Base-by-base conservation (phyloP, 2,329 filamentous ascomycete species). In the Tothia fuscella region DNA sequence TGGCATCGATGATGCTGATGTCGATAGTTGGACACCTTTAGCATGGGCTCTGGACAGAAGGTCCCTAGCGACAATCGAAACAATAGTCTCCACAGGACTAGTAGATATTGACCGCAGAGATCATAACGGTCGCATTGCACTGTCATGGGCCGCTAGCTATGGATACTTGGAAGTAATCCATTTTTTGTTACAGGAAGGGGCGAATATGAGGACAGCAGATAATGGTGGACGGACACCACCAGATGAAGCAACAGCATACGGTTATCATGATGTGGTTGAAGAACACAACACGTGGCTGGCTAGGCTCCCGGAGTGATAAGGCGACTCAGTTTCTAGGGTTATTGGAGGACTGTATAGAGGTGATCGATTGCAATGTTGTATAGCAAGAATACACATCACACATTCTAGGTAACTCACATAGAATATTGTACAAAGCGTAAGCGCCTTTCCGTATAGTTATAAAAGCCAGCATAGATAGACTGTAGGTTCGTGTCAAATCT, bases 131-230 rank as follows among this genome's bases (percentile, higher is more conserved):
- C 47, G 53, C 17, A 59, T 51, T 7, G 50, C 55, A 25, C 47
- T 64, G 19, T 57, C 54, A 29, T 62, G 53, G 55, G 58, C 59
- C 24, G 53, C 56, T 17, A 54, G 49, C 21, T 60, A 62, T 41
- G 56, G 58, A 0, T 59, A 61, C 17, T 13, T 9, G 7, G 31
- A 7, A 34, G 7, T 16, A 9, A 16, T 34, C 12, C 31, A 34
- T 10, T 13, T 9, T 16, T 17, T 34, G 31, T 13, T 9, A 17
- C 26, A 29, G 26, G 26, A 29, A 9, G 26, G 9, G 9, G 26
- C n/a, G n/a, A 29, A 29, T n/a, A 9, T n/a, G n/a, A 29, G n/a
- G 9, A 9, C 9, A 9, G 26, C 9, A n/a, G 26, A 29, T 29
- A 9, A n/a, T n/a, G 26, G 26, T n/a, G n/a, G n/a, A 29, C 26